A percentile compares a stretch with the other conserved stretches of the same genome.
phyloP scores from a whole-genome alignment of 495 filamentous ascomycete species.

The Hyaloscypha variabilis region DNA sequence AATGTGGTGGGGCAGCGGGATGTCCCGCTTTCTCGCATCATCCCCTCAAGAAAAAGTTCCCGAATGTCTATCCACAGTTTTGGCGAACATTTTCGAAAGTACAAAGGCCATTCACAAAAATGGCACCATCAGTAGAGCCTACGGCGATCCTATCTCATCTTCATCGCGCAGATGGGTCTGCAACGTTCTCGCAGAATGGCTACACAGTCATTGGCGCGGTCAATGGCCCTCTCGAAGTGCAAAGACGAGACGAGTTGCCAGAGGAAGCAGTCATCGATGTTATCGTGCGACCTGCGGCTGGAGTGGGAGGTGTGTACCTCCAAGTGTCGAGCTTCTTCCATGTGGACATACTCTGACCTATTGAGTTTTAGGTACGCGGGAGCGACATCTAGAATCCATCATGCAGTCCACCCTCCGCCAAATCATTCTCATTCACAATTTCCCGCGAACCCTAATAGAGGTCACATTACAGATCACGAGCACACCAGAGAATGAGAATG shows the following conservation, averaged over 20 bases:
- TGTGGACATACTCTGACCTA: conserved; percentile 32
- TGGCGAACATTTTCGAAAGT: neutral
- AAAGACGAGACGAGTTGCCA: conserved; percentile 81
- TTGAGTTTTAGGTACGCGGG: conserved; percentile 60
- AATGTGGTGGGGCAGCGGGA: conserved; percentile 5
- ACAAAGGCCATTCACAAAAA: conserved; percentile 28
- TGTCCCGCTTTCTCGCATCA: conserved; percentile 17
- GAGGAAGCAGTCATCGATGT: conserved; percentile 92
- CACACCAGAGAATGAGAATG: conserved; percentile 56
- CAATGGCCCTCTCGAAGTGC: conserved; percentile 91
- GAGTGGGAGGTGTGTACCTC: conserved; percentile 72
- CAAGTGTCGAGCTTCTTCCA: conserved; percentile 38
- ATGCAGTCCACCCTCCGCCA: conserved; percentile 67
- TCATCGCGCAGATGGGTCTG: conserved; percentile 82
- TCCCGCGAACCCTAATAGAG: conserved; percentile 70
- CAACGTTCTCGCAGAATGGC: conserved; percentile 74
- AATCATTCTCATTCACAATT: conserved; percentile 67
- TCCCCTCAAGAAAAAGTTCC: neutral
- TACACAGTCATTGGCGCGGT: conserved; percentile 83
- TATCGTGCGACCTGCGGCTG: conserved; percentile 80
- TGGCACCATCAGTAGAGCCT: conserved; percentile 47
- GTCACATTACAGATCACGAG: conserved; percentile 65
- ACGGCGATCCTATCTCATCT: conserved; percentile 59
- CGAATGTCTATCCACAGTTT: neutral
- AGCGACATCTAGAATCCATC: conserved; percentile 74